Conservation (phyloP, 2,329 filamentous ascomycete genomes). For the Macrophomina phaseolina region DNA sequence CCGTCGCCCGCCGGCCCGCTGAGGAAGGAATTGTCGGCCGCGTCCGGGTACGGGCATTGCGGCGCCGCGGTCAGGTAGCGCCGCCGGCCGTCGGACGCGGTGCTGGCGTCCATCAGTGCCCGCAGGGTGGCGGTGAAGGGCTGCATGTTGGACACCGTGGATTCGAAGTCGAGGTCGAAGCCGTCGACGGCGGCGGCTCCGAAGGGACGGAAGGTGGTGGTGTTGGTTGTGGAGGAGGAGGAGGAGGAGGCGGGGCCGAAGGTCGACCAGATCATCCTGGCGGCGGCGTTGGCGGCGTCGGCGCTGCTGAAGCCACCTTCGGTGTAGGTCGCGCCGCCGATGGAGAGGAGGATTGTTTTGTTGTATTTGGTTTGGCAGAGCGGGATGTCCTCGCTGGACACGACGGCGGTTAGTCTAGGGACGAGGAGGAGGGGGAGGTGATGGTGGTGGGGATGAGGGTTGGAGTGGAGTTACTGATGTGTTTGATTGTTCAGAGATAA, state of each 20-base stretch:
- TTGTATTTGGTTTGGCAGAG: constrained; percentile 66
- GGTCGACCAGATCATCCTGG: constrained; percentile 70
- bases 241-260: constrained; percentile 67
- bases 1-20: constrained; percentile 33
- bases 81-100: constrained; percentile 47
- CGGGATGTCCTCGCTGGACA: constrained; percentile 51
- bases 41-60: constrained; percentile 71
- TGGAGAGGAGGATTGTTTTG: constrained; percentile 75
- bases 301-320: constrained; percentile 66
- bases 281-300: constrained; percentile 47
- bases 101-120: constrained; percentile 58
- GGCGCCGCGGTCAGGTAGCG: constrained; percentile 70
- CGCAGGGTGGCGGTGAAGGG: constrained; percentile 66
- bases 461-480: too few relatives aligned
- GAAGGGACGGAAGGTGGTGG: constrained; percentile 66
- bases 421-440: neutral
- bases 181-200: constrained; percentile 70
- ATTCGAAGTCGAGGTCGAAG: constrained; percentile 79
- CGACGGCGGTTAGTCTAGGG: too few relatives aligned
- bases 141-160: constrained; percentile 62
- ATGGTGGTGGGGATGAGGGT: neutral
- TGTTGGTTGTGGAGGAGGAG: constrained; percentile 50
- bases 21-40: constrained; percentile 63
- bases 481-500: neutral
- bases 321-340: constrained; percentile 73